Evolutionary conservation across 306 rosid species (phyloP), one percentile per base, ranked within the genome.

Genomic region (Cucumis hystrix): DNA sequence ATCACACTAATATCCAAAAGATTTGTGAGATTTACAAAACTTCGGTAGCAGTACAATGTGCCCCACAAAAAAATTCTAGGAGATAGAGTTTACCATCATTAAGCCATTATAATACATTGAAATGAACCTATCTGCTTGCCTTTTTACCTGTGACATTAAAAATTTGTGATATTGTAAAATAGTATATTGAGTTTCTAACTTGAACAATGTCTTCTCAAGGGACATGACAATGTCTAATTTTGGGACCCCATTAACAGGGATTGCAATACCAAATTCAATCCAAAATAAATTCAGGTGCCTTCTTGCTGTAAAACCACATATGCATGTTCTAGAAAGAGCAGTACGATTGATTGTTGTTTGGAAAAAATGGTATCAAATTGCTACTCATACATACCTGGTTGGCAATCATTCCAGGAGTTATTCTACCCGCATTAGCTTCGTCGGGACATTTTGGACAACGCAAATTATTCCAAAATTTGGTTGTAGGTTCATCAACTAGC

Each of bases 391-490:
- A 15, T 73, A 92, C 94, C 98, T 95, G 97, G 85, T 92, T 95
- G 79, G 96, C 90, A 75, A 95, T 83, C 86, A 88, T 86, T 85
- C 83, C 91, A 47, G 97, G 90, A 81, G 88, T 89, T 64, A 95
- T 83, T 84, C 87, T 88, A 69, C 90, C 91, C 45, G 43, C 85
- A 18, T 79, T 85, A 55, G 87, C 89, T 57, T 83, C 88, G 66
- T 84, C 90, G 4, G 89, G 91, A 87, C 98, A 95, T 87, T 88
- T 90, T 33, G 93, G 87, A 84, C 98, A 95, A 45, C 70, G 65
- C 78, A 90, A 80, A 79, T 80, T 84, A 49, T 77, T 84, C 97
- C 98, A 95, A 83, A 94, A 92, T 75, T 83, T 82, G 75, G 70
- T 66, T 41, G 78, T 52, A 67, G 86, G 20, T 21, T 89, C 89